These are phyloP conservation scores for Acanthamoeba castellanii DNA, from an alignment of 208 protist species.

Conservation along the genomic window DNA sequence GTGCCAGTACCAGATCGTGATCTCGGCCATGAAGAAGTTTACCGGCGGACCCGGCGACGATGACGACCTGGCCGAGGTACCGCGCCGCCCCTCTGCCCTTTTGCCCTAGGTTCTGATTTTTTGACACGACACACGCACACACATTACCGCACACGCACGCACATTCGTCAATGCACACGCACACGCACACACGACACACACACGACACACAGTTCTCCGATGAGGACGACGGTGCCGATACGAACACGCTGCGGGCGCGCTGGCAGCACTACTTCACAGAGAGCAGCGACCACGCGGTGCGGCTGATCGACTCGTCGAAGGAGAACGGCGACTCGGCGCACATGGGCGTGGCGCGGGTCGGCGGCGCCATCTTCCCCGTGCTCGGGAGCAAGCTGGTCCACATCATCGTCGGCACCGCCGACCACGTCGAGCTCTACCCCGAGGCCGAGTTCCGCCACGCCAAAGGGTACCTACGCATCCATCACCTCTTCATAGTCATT, in stretches of 20 bases:
- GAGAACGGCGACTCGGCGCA: not conserved
- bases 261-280: conserved; percentile 25
- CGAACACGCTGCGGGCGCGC: not conserved
- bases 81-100: not conserved
- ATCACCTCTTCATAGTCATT: not conserved
- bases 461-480: not conserved
- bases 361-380: not conserved
- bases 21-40: conserved; percentile 34
- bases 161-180: no score
- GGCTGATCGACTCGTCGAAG: conserved; percentile 7
- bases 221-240: not conserved
- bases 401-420: not conserved
- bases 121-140: no score
- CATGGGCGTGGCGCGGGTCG: not conserved
- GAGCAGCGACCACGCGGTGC: conserved; percentile 7
- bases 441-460: conserved; percentile 4
- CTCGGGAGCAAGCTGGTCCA: conserved; percentile 19
- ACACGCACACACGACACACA: no score
- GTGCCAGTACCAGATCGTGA: not conserved
- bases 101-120: not conserved
- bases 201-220: not conserved
- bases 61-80: conserved; percentile 2
- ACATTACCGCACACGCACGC: no score
- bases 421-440: not conserved
- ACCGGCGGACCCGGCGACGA: conserved; percentile 24